phyloP scores from a whole-genome alignment of 257 asterid genomes.

The Paraleonurus japonicus region DNA sequence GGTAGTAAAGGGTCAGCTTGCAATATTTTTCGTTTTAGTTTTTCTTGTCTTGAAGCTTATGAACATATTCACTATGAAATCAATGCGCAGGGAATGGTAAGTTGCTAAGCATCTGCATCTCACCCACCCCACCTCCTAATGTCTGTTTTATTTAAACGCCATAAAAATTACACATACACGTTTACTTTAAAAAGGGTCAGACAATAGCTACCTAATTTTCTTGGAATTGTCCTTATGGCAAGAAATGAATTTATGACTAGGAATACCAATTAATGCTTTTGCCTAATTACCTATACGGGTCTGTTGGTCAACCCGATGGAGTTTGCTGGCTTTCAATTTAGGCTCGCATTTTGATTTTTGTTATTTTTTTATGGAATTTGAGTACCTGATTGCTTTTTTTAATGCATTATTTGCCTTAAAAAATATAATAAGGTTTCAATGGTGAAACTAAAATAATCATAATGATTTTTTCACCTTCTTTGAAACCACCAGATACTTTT shows the following conservation, averaged over 20 bases:
- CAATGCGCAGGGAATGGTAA: too few species aligned
- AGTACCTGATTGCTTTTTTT: too few species aligned
- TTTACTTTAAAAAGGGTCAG: background rate
- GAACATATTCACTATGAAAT: background rate
- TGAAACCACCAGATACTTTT: too few species aligned
- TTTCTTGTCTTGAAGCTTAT: background rate
- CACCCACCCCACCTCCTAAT: background rate
- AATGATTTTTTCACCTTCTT: too few species aligned
- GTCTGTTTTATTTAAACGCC: background rate
- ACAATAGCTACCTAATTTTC: constrained; percentile 19
- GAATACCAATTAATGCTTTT: background rate
- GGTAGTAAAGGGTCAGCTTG: too few species aligned
- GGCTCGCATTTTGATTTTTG: too few species aligned
- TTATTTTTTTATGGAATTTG: too few species aligned
- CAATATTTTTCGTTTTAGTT: too few species aligned
- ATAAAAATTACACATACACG: background rate
- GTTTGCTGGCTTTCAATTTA: too few species aligned
- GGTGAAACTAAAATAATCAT: too few species aligned
- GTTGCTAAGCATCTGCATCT: background rate
- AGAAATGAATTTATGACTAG: background rate
- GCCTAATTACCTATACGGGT: background rate
- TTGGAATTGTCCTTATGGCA: background rate
- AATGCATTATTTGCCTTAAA: too few species aligned
- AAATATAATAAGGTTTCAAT: background rate
- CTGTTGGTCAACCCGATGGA: background rate